Conservation (phyloP, 2,329 filamentous ascomycete genomes). For the Ceratocystis ficicola region DNA sequence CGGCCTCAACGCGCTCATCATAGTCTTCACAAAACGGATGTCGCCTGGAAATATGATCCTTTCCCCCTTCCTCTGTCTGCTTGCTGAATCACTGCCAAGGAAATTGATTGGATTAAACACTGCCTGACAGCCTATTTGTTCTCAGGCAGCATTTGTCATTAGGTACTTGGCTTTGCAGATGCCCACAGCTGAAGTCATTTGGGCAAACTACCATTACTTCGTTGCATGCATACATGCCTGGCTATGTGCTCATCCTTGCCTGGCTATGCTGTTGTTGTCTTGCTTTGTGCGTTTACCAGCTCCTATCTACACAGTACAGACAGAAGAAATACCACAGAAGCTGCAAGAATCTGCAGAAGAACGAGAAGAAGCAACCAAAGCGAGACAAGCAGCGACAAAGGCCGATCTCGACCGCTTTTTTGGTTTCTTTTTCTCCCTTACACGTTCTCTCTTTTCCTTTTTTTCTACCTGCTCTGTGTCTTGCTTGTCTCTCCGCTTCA, state of each 20-base stretch:
- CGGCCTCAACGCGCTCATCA: too few species aligned
- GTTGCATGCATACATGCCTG: not conserved
- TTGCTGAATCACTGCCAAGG: not conserved
- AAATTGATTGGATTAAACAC: conserved; percentile 12
- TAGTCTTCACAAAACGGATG: too few species aligned
- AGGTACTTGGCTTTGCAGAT: too few species aligned
- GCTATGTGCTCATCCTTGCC: not conserved
- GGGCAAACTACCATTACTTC: not conserved
- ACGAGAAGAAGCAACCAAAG: conserved; percentile 1
- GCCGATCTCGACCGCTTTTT: conserved; percentile 5
- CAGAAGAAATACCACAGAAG: not conserved
- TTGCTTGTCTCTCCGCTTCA: not conserved
- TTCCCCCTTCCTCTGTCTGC: too few species aligned
- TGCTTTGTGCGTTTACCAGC: not conserved
- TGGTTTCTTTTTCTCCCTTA: not conserved
- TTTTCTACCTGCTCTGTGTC: not conserved
- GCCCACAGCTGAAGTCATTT: too few species aligned
- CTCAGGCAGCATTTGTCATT: not conserved
- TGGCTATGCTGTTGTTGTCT: not conserved
- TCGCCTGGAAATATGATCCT: too few species aligned
- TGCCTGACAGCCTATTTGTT: not conserved
- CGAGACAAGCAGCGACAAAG: not conserved
- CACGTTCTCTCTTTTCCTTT: not conserved
- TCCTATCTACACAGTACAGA: not conserved
- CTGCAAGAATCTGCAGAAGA: conserved; percentile 9